phyloP scores from a whole-genome alignment of 1,284 basidiomycete species.

The Apiotrichum mycotoxinovorans region DNA sequence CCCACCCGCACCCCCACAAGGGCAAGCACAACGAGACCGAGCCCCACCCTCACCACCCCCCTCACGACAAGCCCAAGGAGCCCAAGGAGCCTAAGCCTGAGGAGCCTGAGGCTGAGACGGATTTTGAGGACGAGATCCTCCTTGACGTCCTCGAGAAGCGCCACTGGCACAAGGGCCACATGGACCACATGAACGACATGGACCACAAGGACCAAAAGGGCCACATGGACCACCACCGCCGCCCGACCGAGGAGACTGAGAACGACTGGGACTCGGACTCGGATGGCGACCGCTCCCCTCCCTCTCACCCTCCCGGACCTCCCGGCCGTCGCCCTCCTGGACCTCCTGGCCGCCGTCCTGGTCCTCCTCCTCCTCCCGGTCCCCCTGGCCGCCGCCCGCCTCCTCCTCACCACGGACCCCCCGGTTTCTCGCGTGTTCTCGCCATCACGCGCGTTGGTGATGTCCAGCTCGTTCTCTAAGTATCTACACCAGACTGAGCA shows the following conservation, averaged over 20 bases:
- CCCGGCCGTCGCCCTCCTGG: too few species aligned
- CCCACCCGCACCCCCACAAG: constrained; percentile 1
- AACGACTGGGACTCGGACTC: too few species aligned
- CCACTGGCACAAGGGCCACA: too few species aligned
- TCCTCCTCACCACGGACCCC: constrained; percentile 15
- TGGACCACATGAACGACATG: neutral
- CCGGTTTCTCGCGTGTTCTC: constrained; percentile 24
- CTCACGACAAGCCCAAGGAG: neutral
- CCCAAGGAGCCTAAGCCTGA: neutral
- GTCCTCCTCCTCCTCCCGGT: neutral
- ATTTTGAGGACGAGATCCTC: too few species aligned
- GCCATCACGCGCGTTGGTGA: constrained; percentile 31
- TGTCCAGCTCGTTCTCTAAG: constrained; percentile 25
- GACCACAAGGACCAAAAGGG: neutral
- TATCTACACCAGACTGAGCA: neutral
- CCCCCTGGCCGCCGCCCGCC: constrained; percentile 4
- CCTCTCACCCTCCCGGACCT: too few species aligned
- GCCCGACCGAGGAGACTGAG: neutral
- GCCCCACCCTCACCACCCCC: constrained; percentile 4
- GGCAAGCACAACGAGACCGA: constrained; percentile 3
- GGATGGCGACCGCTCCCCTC: too few species aligned
- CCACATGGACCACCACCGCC: too few species aligned
- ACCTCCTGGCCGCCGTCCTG: neutral
- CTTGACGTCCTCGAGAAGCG: too few species aligned
- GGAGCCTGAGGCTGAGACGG: too few species aligned